phyloP scores from a whole-genome alignment of 441 rosid genomes.

The Erodium texanum region DNA sequence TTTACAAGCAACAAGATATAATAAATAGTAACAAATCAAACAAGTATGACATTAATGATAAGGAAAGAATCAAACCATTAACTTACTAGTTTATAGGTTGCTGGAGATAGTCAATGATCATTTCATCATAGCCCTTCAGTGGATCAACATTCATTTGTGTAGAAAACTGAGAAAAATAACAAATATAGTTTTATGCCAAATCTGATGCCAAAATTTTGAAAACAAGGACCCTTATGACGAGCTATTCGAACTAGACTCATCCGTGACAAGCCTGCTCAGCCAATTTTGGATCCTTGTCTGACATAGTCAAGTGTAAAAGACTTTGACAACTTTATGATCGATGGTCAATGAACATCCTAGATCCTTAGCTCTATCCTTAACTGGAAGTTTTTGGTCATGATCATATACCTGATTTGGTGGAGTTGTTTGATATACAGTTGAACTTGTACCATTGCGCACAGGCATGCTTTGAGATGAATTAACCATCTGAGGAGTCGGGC shows the following conservation, averaged over 20 bases:
- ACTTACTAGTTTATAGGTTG: conserved; percentile 68
- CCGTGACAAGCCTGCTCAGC: too few relatives aligned
- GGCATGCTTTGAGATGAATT: conserved; percentile 32
- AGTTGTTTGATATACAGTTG: conserved; percentile 27
- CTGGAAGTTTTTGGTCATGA: background rate
- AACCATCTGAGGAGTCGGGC: conserved; percentile 25
- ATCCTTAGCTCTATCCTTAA: too few relatives aligned
- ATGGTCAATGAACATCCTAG: too few relatives aligned
- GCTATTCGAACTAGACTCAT: too few relatives aligned
- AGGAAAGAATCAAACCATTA: background rate
- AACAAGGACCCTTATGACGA: too few relatives aligned
- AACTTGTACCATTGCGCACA: conserved; percentile 24
- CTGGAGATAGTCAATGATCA: conserved; percentile 68
- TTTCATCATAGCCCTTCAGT: conserved; percentile 60
- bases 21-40: background rate
- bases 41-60: background rate
- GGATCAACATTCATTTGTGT: conserved; percentile 45
- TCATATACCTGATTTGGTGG: conserved; percentile 38
- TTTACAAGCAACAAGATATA: too few relatives aligned
- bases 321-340: too few relatives aligned
- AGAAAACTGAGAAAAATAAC: conserved; percentile 26
- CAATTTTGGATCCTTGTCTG: too few relatives aligned
- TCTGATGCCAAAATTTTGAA: conserved; percentile 1
- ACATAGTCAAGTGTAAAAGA: too few relatives aligned
- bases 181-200: conserved; percentile 8